Conservation (phyloP, 2,329 filamentous ascomycete genomes). For the Exutisphaerella laricina region DNA sequence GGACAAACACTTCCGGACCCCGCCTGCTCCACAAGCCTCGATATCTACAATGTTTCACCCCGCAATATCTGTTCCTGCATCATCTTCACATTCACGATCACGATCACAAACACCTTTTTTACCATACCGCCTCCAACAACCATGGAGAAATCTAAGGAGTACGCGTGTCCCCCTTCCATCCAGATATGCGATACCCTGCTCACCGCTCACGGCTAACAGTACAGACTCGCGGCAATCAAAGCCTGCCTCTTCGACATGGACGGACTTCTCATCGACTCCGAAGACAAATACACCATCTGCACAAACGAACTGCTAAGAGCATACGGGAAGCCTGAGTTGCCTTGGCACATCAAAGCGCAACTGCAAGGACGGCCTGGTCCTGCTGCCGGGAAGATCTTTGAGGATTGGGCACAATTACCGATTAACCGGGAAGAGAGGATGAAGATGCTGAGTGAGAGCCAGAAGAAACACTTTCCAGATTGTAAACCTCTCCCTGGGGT, state of each 20-base stretch:
- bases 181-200: no score
- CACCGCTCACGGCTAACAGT: conserved; percentile 18
- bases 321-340: conserved; percentile 68
- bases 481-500: conserved; percentile 78
- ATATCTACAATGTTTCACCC: background rate
- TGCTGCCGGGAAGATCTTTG: conserved; percentile 57
- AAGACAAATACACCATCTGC: conserved; percentile 80
- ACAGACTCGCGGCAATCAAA: conserved; percentile 64
- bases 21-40: background rate
- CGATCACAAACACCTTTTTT: background rate
- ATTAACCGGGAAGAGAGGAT: conserved; percentile 65
- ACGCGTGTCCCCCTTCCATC: conserved; percentile 1
- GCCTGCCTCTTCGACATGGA: conserved; percentile 99
- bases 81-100: conserved; percentile 1
- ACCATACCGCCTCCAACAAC: background rate
- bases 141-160: conserved; percentile 14
- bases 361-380: conserved; percentile 63
- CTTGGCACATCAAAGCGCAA: conserved; percentile 91
- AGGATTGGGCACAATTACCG: conserved; percentile 80
- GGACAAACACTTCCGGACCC: no score
- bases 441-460: conserved; percentile 55
- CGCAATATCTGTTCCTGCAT: conserved; percentile 5
- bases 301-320: conserved; percentile 76
- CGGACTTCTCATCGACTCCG: conserved; percentile 86
- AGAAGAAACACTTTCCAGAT: conserved; percentile 65